phyloP scores from a whole-genome alignment of 768 basidiomycete species.

The Obba rivulosa region DNA sequence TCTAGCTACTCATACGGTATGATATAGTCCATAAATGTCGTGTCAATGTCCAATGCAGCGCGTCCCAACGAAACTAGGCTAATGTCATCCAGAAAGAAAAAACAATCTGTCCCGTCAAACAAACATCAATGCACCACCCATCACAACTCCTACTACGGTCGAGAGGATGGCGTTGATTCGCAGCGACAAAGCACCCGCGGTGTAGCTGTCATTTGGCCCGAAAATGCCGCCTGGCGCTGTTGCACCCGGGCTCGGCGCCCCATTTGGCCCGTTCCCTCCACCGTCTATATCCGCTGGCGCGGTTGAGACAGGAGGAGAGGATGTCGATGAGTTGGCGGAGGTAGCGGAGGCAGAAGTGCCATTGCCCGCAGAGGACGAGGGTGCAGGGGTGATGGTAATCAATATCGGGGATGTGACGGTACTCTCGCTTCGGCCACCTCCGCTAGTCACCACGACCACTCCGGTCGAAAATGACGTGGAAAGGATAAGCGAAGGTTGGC shows the following conservation, averaged over 20 bases:
- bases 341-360: conserved; percentile 17
- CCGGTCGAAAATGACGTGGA: conserved; percentile 9
- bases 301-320: conserved; percentile 48
- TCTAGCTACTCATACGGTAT: conserved; percentile 5
- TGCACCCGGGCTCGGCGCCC: conserved; percentile 60
- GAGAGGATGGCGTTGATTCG: conserved; percentile 40
- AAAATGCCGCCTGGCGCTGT: conserved; percentile 40
- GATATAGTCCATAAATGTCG: conserved; percentile 11
- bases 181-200: conserved; percentile 48
- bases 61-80: conserved; percentile 5
- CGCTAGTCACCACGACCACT: too few species aligned
- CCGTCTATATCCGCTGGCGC: conserved; percentile 51
- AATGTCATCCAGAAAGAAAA: not conserved
- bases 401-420: not conserved
- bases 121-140: conserved; percentile 45
- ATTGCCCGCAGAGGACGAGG: conserved; percentile 16
- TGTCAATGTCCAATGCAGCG: conserved; percentile 11
- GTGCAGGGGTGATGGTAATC: conserved; percentile 1
- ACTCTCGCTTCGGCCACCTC: too few species aligned
- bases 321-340: conserved; percentile 24
- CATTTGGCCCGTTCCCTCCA: conserved; percentile 41
- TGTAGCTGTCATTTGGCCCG: conserved; percentile 67
- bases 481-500: conserved; percentile 6
- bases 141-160: conserved; percentile 36
- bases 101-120: conserved; percentile 26